Base-by-base conservation (phyloP, 2,329 filamentous ascomycete genomes). In the Pseudogymnoascus pannorum region DNA sequence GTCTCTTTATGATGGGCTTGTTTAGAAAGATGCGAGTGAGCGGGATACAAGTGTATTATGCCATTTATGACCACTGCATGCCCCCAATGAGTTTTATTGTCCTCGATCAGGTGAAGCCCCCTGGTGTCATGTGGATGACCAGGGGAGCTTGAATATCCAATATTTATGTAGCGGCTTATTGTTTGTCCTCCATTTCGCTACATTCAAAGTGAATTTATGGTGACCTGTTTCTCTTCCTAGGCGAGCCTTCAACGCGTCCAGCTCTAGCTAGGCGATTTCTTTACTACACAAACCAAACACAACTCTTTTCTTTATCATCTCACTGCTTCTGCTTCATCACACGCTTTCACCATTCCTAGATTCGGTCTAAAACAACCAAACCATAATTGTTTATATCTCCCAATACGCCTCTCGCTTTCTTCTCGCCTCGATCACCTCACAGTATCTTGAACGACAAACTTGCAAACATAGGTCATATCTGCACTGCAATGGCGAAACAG, bases 1-100 rank as follows among this genome's bases (percentile, higher is more conserved):
- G 72, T 97, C 92, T 62, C 81, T 99, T 66, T 99, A 99, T 72
- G 94, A 99, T 73, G 94, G 94, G 22, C 79, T 99, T 71, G 94
- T 99, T 73, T 97, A 78, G 71, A 38, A n/a, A 48, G 24, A 24
- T 54, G 24, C 5, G 36, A 38, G 36, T 29, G 31, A n/a, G 18
- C 36, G 36, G 31, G 31, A 58, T 38, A 40, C 57, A 58, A 40
- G 57, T 58, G 57, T 58, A 58, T 58, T 36, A 58, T 58, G 57
- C 33, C 57, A 58, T 36, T 36, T 40, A 58, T 58, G 57, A 58
- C 48, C 48, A 54, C 48, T 54, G 9, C 22, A 11, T 5, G 44
- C 26, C 48, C 48, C 48, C 26, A 54, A 54, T 54, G 48, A 14
- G 48, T 54, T 54, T 54, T 51, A 29, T 54, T 44, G 26, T 33